Percentiles rank a stretch among this genome's conserved stretches.
Conservation (phyloP, 2,329 filamentous ascomycete species). For the Epichloe festucae region DNA sequence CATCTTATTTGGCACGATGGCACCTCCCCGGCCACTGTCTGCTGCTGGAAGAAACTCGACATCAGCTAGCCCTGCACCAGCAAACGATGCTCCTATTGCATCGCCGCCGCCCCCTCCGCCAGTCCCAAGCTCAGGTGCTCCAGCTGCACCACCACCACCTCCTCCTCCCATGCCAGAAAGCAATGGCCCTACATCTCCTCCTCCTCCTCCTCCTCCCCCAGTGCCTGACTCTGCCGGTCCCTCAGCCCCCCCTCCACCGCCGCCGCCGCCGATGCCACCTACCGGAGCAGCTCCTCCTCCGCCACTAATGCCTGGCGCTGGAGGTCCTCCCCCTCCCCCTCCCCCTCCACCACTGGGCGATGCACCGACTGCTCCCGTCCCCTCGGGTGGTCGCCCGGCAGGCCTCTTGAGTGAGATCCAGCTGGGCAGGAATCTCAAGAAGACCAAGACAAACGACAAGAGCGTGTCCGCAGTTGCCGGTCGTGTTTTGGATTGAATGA, state of each 20-base stretch:
- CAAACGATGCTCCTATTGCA: slow-evolving; percentile 27
- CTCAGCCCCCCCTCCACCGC: slow-evolving; percentile 20
- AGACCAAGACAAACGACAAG: slow-evolving; percentile 81
- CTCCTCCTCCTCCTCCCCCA: slow-evolving; percentile 15
- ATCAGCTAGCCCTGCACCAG: slow-evolving; percentile 24
- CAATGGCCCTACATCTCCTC: slow-evolving; percentile 12
- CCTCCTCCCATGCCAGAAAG: slow-evolving; percentile 16
- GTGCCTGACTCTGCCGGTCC: slow-evolving; percentile 15
- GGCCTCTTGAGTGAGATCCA: slow-evolving; percentile 75
- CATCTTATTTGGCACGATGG: slow-evolving; percentile 95
- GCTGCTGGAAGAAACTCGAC: slow-evolving; percentile 60
- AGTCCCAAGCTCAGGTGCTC: slow-evolving; percentile 13
- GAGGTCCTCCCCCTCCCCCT: slow-evolving; percentile 22
- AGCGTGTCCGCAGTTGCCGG: slow-evolving; percentile 62
- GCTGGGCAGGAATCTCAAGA: slow-evolving; percentile 64
- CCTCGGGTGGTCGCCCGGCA: slow-evolving; percentile 36
- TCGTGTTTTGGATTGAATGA: slow-evolving; percentile 47
- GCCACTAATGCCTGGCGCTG: slow-evolving; percentile 25
- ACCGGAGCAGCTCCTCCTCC: slow-evolving; percentile 23
- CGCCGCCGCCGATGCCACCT: slow-evolving; percentile 21
- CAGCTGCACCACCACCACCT: slow-evolving; percentile 15
- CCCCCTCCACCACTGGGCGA: slow-evolving; percentile 32
- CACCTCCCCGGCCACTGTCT: slow-evolving; percentile 75
- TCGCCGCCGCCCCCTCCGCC: slow-evolving; percentile 24
- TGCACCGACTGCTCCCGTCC: slow-evolving; percentile 30